Percentiles rank a stretch among this genome's conserved stretches.
Conservation (phyloP, 225 moss, liverwort and hornwort species). For the Physcomitrium patens region DNA sequence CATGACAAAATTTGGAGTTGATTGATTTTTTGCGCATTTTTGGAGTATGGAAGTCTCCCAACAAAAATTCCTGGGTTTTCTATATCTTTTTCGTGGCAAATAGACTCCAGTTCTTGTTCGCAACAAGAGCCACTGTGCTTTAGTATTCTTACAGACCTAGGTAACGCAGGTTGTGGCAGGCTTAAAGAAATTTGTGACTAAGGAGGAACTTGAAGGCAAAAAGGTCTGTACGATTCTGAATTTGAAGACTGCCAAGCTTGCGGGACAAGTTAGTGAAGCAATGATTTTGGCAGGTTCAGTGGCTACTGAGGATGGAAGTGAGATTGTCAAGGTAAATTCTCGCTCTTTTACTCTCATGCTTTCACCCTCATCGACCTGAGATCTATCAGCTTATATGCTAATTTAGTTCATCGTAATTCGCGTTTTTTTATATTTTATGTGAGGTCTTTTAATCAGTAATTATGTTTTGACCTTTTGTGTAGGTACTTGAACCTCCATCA, state of each 20-base stretch:
- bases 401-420: background rate
- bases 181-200: conserved; percentile 75
- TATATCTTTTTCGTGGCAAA: background rate
- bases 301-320: conserved; percentile 54
- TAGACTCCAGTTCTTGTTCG: background rate
- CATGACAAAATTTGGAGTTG: background rate
- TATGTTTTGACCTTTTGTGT: conserved; percentile 18
- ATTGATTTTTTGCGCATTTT: conserved; percentile 12
- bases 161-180: conserved; percentile 83
- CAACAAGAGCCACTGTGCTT: background rate
- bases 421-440: background rate
- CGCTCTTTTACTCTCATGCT: background rate
- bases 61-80: background rate
- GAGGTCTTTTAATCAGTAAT: background rate
- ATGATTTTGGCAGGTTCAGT: conserved; percentile 94
- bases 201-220: conserved; percentile 73
- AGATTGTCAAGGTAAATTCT: conserved; percentile 75
- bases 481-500: conserved; percentile 85
- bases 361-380: background rate
- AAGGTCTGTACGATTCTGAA: conserved; percentile 83
- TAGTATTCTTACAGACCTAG: conserved; percentile 11
- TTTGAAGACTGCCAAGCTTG: conserved; percentile 94
- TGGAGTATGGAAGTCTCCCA: background rate
- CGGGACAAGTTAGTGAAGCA: conserved; percentile 91
- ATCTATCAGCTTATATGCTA: background rate